Percentiles rank a stretch among this genome's conserved stretches.
phyloP scores from a whole-genome alignment of 345 rosid species.

The Salix purpurea region DNA sequence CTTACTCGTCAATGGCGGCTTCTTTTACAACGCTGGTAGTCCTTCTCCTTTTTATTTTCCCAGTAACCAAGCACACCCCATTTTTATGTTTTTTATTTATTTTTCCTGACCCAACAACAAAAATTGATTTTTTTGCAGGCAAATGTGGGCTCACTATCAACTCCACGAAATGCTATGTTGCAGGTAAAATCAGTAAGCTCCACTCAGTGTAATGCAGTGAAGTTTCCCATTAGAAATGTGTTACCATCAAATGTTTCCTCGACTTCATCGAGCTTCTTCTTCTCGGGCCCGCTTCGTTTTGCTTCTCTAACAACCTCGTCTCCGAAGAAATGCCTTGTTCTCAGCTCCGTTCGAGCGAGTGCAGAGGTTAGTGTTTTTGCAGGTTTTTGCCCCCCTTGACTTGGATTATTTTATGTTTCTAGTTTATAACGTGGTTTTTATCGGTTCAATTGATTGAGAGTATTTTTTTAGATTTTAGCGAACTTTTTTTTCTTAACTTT shows the following conservation, averaged over 20 bases:
- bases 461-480: neutral
- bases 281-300: conserved; percentile 36
- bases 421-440: neutral
- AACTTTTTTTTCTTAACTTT: neutral
- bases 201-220: conserved; percentile 24
- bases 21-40: conserved; percentile 49
- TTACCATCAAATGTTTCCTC: conserved; percentile 17
- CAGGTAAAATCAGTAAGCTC: conserved; percentile 24
- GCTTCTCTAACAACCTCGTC: conserved; percentile 30
- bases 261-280: conserved; percentile 26
- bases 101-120: neutral
- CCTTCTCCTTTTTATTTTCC: neutral
- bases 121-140: conserved; percentile 33
- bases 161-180: conserved; percentile 26
- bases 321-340: conserved; percentile 26
- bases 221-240: conserved; percentile 18
- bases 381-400: neutral
- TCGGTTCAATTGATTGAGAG: neutral
- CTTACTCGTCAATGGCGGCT: conserved; percentile 48
- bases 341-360: conserved; percentile 50
- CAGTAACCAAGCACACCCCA: neutral
- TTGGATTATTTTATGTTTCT: neutral
- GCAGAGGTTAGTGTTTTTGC: conserved; percentile 51
- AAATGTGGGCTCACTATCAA: conserved; percentile 45
- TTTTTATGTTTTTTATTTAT: neutral